Evolutionary conservation across 108 stramenopile genomes (phyloP).

Genomic region (Nannochloropsis salina): DNA sequence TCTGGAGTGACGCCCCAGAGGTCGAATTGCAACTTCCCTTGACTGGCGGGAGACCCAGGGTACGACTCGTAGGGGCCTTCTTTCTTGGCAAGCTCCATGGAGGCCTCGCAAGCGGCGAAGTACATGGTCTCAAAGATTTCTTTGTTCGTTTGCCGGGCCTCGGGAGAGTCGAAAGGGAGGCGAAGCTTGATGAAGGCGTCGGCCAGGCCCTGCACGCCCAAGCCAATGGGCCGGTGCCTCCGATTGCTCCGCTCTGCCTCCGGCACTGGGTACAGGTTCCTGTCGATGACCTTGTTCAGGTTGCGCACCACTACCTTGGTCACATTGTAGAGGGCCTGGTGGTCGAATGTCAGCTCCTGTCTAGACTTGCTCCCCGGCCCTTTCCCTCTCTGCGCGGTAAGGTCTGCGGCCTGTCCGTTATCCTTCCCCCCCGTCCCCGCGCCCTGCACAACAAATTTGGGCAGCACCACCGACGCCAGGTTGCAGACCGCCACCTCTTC

Average conservation of each 20-base stretch:
- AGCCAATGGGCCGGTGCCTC: conserved; percentile 97
- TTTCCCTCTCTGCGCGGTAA: background rate
- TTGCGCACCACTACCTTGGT: conserved; percentile 90
- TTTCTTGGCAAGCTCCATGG: conserved; percentile 77
- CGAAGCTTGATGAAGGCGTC: conserved; percentile 89
- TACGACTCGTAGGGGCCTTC: conserved; percentile 91
- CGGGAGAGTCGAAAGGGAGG: conserved; percentile 81
- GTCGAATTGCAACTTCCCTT: conserved; percentile 94
- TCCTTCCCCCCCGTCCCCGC: background rate
- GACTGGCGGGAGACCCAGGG: conserved; percentile 83
- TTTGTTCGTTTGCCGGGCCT: conserved; percentile 77
- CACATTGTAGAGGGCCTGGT: conserved; percentile 61
- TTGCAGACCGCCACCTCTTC: conserved; percentile 99
- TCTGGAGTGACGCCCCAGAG: conserved; percentile 68
- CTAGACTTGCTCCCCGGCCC: background rate
- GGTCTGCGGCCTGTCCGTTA: background rate
- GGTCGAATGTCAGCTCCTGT: conserved; percentile 24
- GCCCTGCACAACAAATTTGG: conserved; percentile 67
- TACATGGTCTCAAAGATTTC: conserved; percentile 99
- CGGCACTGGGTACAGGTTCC: conserved; percentile 88
- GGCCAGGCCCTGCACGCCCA: conserved; percentile 99
- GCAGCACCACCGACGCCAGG: conserved; percentile 90
- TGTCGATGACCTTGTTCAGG: conserved; percentile 95
- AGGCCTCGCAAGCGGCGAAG: conserved; percentile 87
- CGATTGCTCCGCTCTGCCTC: conserved; percentile 70